phyloP scores from a whole-genome alignment of 352 stramenopile genomes.

The Phytophthora crassamura region DNA sequence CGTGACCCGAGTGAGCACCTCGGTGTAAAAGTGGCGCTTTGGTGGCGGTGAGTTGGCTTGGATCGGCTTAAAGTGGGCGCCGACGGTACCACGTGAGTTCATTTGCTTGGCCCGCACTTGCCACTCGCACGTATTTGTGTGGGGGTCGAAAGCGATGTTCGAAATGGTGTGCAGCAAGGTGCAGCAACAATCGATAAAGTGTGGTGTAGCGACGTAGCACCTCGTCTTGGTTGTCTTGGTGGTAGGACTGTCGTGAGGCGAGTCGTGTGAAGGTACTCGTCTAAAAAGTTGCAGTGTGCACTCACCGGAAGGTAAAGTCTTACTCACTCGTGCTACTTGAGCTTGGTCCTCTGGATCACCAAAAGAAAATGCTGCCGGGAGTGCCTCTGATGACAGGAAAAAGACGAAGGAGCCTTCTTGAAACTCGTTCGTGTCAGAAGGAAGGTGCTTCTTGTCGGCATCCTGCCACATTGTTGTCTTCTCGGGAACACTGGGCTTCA shows the following conservation, averaged over 20 bases:
- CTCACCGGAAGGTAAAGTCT: conserved; percentile 36
- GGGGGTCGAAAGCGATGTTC: conserved; percentile 36
- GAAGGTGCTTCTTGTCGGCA: conserved; percentile 14
- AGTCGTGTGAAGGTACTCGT: conserved; percentile 11
- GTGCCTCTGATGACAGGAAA: conserved; percentile 33
- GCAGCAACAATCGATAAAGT: conserved; percentile 52
- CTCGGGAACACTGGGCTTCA: background rate
- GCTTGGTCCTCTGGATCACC: conserved; percentile 28
- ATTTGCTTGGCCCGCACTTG: background rate
- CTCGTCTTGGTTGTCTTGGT: conserved; percentile 20
- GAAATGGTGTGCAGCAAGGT: conserved; percentile 46
- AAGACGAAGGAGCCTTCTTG: conserved; percentile 42
- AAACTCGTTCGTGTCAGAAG: conserved; percentile 35
- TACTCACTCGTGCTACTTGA: conserved; percentile 49
- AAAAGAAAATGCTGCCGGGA: conserved; percentile 12
- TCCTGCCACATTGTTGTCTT: background rate
- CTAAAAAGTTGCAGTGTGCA: conserved; percentile 50
- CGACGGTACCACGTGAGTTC: background rate
- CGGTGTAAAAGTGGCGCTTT: conserved; percentile 42
- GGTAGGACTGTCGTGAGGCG: background rate
- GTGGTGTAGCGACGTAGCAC: conserved; percentile 42
- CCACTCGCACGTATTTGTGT: conserved; percentile 40
- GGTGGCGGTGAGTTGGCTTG: conserved; percentile 5
- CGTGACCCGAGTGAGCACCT: conserved; percentile 37
- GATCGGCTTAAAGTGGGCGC: background rate